Evolutionary conservation across 805 yeast species (phyloP).

Genomic region (Schizosaccharomyces osmophilus): DNA sequence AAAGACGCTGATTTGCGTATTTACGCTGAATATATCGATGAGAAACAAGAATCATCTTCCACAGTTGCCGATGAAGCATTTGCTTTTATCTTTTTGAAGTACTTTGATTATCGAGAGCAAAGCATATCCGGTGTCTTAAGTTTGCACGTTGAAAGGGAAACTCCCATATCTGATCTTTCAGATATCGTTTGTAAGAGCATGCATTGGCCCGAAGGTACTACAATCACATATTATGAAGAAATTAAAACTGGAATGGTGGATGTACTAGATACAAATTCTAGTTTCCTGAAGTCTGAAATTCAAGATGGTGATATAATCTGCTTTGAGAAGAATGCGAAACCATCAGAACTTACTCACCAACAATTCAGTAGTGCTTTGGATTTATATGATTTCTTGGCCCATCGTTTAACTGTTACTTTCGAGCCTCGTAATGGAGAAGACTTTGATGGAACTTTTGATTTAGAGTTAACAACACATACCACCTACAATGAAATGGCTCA

Average conservation of each 20-base stretch:
- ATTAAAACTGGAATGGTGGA: slow-evolving; percentile 16
- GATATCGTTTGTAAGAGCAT: slow-evolving; percentile 8
- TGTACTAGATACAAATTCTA: slow-evolving; percentile 9
- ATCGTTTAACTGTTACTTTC: slow-evolving; percentile 12
- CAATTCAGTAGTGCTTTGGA: slow-evolving; percentile 1
- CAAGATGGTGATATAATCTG: slow-evolving; percentile 17
- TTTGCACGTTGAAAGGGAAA: slow-evolving; percentile 25
- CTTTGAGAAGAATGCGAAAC: slow-evolving; percentile 11
- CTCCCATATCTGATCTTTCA: slow-evolving; percentile 16
- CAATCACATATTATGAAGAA: slow-evolving; percentile 13
- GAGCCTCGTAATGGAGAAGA: slow-evolving; percentile 7
- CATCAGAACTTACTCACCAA: slow-evolving; percentile 4
- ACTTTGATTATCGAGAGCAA: slow-evolving; percentile 34
- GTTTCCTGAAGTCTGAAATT: slow-evolving; percentile 14
- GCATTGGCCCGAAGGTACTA: slow-evolving; percentile 13
- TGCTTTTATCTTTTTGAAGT: slow-evolving; percentile 24
- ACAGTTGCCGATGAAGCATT: neutral
- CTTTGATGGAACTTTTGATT: slow-evolving; percentile 14
- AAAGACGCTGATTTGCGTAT: neutral
- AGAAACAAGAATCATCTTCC: neutral
- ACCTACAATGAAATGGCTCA: slow-evolving; percentile 34
- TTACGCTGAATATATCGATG: neutral
- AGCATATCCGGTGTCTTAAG: slow-evolving; percentile 44
- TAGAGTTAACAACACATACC: slow-evolving; percentile 47
- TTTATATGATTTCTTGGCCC: slow-evolving; percentile 14